A percentile compares a stretch with the other conserved stretches of the same genome.
Evolutionary conservation across 225 moss, liverwort and hornwort genomes (phyloP).

Genomic region (Neckera pumila): DNA sequence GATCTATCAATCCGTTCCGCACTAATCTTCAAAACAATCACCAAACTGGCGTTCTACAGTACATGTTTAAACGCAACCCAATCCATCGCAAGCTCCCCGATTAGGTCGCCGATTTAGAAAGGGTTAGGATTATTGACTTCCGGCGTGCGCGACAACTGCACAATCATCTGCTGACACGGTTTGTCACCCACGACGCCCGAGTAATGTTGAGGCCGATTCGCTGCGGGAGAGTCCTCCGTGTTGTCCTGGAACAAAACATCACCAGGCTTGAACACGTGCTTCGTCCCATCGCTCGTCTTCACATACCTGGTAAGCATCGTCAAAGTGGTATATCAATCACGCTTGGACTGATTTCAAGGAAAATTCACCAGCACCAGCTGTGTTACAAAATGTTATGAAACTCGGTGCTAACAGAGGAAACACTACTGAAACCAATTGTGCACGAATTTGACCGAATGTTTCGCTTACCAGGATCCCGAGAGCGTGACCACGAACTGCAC

Average conservation of each 20-base stretch:
- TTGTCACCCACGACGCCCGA: slow-evolving; percentile 64
- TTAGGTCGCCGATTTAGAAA: slow-evolving; percentile 4
- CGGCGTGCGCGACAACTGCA: slow-evolving; percentile 61
- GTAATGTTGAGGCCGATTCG: slow-evolving; percentile 50
- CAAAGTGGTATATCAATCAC: neutral
- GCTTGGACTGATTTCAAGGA: neutral
- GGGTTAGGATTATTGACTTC: slow-evolving; percentile 68
- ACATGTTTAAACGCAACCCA: neutral
- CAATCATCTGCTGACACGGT: slow-evolving; percentile 80
- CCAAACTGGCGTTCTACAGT: neutral
- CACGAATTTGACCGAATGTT: neutral
- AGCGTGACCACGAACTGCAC: slow-evolving; percentile 92
- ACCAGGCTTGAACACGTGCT: slow-evolving; percentile 57
- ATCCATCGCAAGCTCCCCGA: neutral
- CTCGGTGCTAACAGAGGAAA: neutral
- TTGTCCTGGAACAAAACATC: slow-evolving; percentile 91
- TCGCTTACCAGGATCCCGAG: slow-evolving; percentile 68
- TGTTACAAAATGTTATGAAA: too few species aligned
- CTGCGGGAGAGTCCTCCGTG: slow-evolving; percentile 48
- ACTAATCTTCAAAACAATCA: neutral
- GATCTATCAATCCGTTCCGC: neutral
- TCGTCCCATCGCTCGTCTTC: slow-evolving; percentile 73
- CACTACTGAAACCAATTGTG: neutral
- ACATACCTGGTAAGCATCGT: slow-evolving; percentile 52
- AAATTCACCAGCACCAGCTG: too few species aligned